Conservation (phyloP, 768 basidiomycete species). For the Lactarius psammicola region DNA sequence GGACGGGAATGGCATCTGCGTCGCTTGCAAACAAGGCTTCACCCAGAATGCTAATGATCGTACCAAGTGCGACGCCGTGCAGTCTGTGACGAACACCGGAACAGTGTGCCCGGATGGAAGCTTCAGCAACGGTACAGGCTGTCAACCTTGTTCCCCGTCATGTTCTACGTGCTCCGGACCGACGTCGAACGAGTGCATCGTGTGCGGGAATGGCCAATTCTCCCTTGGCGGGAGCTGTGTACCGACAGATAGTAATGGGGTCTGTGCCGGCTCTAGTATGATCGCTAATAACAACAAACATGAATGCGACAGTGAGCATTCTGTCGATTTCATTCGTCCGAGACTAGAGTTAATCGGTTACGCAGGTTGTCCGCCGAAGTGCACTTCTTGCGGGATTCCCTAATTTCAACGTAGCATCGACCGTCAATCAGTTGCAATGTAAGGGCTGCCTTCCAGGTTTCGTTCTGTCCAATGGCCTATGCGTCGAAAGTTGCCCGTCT, state of each 20-base stretch:
- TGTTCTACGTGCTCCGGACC: slow-evolving; percentile 71
- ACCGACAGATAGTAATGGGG: slow-evolving; percentile 58
- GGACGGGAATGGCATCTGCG: slow-evolving; percentile 65
- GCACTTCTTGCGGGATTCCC: slow-evolving; percentile 72
- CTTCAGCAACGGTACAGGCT: slow-evolving; percentile 56
- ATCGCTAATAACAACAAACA: slow-evolving; percentile 80
- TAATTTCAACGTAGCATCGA: slow-evolving; percentile 69
- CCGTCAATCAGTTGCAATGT: slow-evolving; percentile 63
- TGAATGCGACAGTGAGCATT: slow-evolving; percentile 75
- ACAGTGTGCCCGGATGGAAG: slow-evolving; percentile 62
- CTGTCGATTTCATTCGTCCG: not conserved
- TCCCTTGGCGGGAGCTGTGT: slow-evolving; percentile 72
- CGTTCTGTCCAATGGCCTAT: slow-evolving; percentile 67
- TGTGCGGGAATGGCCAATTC: slow-evolving; percentile 62
- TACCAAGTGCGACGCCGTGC: slow-evolving; percentile 60
- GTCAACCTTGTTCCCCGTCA: slow-evolving; percentile 57
- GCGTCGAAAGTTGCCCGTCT: slow-evolving; percentile 66
- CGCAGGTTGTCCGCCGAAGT: slow-evolving; percentile 78
- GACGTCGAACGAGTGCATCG: slow-evolving; percentile 67
- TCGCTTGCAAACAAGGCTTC: slow-evolving; percentile 68
- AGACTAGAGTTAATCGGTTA: slow-evolving; percentile 18
- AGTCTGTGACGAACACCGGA: slow-evolving; percentile 50
- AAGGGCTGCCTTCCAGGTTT: slow-evolving; percentile 77
- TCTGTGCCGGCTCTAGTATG: slow-evolving; percentile 67
- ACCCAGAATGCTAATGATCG: slow-evolving; percentile 63